Percentiles rank a stretch among this genome's conserved stretches.
These are phyloP conservation scores for Xylaria sp. DNA, from an alignment of 2,329 filamentous ascomycete species.

Conservation along the genomic window DNA sequence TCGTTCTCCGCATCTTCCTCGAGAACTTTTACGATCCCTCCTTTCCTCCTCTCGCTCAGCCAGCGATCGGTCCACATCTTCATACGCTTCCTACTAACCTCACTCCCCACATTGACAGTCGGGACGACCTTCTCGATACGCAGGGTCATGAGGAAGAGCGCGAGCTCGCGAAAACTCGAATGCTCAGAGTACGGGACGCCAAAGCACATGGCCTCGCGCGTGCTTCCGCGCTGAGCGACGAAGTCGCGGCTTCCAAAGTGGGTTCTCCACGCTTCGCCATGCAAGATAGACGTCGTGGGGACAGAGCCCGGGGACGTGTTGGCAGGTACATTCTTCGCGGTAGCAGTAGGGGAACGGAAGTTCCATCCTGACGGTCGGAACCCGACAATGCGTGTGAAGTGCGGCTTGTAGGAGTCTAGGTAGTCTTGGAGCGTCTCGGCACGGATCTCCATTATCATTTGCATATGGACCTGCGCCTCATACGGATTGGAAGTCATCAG, in stretches of 20 bases:
- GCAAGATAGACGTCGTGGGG: slow-evolving; percentile 62
- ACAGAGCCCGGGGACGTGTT: slow-evolving; percentile 61
- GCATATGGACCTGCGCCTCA: slow-evolving; percentile 97
- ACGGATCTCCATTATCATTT: slow-evolving; percentile 91
- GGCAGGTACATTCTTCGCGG: slow-evolving; percentile 61
- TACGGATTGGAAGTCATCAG: slow-evolving; percentile 82
- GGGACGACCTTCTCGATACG: slow-evolving; percentile 90
- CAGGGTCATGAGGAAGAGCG: slow-evolving; percentile 89
- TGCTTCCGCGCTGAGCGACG: slow-evolving; percentile 83
- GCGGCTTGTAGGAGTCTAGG: slow-evolving; percentile 78
- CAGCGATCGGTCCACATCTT: slow-evolving; percentile 73
- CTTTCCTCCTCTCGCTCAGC: slow-evolving; percentile 66
- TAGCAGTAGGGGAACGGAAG: slow-evolving; percentile 64
- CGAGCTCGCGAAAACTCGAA: slow-evolving; percentile 91
- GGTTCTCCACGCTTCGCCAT: slow-evolving; percentile 76
- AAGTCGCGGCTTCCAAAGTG: slow-evolving; percentile 78
- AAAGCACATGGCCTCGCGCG: slow-evolving; percentile 84
- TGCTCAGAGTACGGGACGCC: slow-evolving; percentile 97
- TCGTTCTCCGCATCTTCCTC: slow-evolving; percentile 50
- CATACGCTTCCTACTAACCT: slow-evolving; percentile 67
- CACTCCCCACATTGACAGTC: slow-evolving; percentile 83
- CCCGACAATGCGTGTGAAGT: slow-evolving; percentile 87
- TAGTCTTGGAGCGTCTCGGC: slow-evolving; percentile 93
- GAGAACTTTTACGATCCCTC: slow-evolving; percentile 61
- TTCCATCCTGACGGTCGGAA: slow-evolving; percentile 96